A percentile compares a stretch with the other conserved stretches of the same genome.
These are phyloP conservation scores for Diatrype stigma DNA, from an alignment of 2,329 filamentous ascomycete genomes.

Conservation along the genomic window DNA sequence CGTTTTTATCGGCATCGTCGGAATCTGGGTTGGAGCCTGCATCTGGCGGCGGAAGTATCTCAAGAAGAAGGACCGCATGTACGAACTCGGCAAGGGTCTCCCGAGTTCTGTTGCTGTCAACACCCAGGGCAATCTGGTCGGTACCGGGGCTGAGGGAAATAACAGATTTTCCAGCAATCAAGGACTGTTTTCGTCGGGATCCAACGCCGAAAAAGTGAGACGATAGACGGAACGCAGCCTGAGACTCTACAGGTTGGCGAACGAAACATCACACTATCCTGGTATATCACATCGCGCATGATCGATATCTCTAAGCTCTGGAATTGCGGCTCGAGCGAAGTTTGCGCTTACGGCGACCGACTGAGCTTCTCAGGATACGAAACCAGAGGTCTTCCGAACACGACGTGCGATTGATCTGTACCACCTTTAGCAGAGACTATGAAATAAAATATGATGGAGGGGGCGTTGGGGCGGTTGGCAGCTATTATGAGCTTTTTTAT, in stretches of 20 bases:
- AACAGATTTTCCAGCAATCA: constrained; percentile 23
- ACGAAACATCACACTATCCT: too few relatives aligned
- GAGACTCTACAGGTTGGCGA: neutral
- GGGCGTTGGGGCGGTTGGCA: too few relatives aligned
- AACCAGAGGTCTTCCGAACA: too few relatives aligned
- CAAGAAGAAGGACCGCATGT: constrained; percentile 60
- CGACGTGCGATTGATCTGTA: too few relatives aligned
- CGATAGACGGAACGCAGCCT: neutral
- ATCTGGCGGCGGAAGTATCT: constrained; percentile 72
- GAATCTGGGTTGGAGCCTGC: constrained; percentile 63
- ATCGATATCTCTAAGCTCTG: too few relatives aligned
- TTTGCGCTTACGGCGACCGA: too few relatives aligned
- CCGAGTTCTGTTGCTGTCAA: constrained; percentile 32
- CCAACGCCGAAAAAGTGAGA: constrained; percentile 18
- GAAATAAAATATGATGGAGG: too few relatives aligned
- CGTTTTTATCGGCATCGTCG: constrained; percentile 63
- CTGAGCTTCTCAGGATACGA: too few relatives aligned
- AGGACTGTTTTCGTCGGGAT: constrained; percentile 35
- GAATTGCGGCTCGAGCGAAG: too few relatives aligned
- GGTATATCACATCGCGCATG: too few relatives aligned
- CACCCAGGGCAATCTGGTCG: constrained; percentile 26
- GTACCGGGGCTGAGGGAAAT: constrained; percentile 19
- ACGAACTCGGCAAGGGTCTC: constrained; percentile 43
- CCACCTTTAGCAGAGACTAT: too few relatives aligned
- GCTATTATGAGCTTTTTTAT: too few relatives aligned